Percentiles rank a stretch among this genome's conserved stretches.
These are phyloP conservation scores for Solidago caesia DNA, from an alignment of 129 eudicot species.

Conservation along the genomic window DNA sequence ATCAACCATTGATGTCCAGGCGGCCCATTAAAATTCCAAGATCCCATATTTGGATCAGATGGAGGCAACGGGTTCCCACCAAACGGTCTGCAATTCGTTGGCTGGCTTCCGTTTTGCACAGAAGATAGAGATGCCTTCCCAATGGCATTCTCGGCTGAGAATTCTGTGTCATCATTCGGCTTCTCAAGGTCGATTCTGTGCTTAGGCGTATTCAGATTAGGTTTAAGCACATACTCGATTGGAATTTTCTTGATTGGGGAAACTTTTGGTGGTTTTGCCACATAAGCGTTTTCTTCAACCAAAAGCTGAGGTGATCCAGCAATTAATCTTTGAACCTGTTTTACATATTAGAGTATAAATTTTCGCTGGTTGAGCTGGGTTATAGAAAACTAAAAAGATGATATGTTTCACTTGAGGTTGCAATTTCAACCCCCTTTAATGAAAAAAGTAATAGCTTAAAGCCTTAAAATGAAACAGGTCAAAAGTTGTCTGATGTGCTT, in stretches of 20 bases:
- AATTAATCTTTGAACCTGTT: constrained; percentile 83
- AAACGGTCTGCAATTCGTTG: constrained; percentile 40
- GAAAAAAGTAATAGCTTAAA: too few species aligned
- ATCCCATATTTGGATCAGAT: constrained; percentile 44
- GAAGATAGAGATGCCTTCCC: constrained; percentile 57
- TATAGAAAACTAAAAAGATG: not conserved
- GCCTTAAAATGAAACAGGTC: not conserved
- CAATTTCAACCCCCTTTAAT: not conserved
- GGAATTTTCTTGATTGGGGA: constrained; percentile 55
- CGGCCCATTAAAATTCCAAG: constrained; percentile 57
- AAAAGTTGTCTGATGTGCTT: not conserved
- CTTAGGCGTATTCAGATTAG: constrained; percentile 34
- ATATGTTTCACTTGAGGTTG: not conserved
- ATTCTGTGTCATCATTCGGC: constrained; percentile 49
- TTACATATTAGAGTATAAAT: not conserved
- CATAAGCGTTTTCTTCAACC: constrained; percentile 49
- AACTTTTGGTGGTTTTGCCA: constrained; percentile 51
- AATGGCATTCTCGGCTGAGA: constrained; percentile 80
- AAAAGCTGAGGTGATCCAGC: constrained; percentile 79
- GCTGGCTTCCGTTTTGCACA: constrained; percentile 52
- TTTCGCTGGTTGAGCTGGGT: not conserved
- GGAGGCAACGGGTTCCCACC: constrained; percentile 36
- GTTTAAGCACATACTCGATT: constrained; percentile 47
- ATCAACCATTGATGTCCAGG: constrained; percentile 84
- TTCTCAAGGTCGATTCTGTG: constrained; percentile 43